Evolutionary conservation across 2,329 filamentous ascomycete species (phyloP), one percentile per base, ranked within the genome.

Genomic region (Colletotrichum costaricense): DNA sequence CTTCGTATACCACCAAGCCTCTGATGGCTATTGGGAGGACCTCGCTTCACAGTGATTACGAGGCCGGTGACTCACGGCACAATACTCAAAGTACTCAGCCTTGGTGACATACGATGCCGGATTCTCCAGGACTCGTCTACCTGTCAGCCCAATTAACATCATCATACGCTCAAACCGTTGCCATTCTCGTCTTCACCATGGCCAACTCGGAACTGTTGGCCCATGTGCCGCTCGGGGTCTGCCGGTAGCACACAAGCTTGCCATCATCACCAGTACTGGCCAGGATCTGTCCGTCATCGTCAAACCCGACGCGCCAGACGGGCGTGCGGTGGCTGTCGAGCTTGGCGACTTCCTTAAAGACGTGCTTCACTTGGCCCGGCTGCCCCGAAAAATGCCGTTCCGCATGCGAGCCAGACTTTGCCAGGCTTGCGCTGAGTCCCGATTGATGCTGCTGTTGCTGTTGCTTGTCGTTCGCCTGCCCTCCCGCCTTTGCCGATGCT

Each of bases 201-300:
- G 86, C 86, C 75, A 92, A 80, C 82, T 91, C 89, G 0, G 88
- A 88, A 77, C 89, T 91, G 81, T 90, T 89, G 0, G 86, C 87
- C 90, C 90, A 92, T 9, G 83, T 78, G 0, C 89, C 89, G 71
- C 87, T 87, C 0, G 89, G 88, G 55, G 84, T 86, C 81, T 92
- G 89, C 16, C 90, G 86, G 79, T 91, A 92, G 74, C 90, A 90
- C 77, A 91, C 82, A 72, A 93, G 78, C 79, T 87, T 89, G 12
- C 93, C 94, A 80, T 95, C 93, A 75, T 96, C 94, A 3, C 93
- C 93, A 1, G 93, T 93, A 54, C 92, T 93, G 1, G 93, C 91
- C 8, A 96, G 84, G 14, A 95, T 88, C 80, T 94, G 93, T 5
- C 93, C 93, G 84, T 91, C 87, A 67, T 89, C 88, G 77, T 92